A percentile compares a stretch with the other conserved stretches of the same genome.
phyloP scores from a whole-genome alignment of 257 asterid genomes.

The Prunella vulgaris region DNA sequence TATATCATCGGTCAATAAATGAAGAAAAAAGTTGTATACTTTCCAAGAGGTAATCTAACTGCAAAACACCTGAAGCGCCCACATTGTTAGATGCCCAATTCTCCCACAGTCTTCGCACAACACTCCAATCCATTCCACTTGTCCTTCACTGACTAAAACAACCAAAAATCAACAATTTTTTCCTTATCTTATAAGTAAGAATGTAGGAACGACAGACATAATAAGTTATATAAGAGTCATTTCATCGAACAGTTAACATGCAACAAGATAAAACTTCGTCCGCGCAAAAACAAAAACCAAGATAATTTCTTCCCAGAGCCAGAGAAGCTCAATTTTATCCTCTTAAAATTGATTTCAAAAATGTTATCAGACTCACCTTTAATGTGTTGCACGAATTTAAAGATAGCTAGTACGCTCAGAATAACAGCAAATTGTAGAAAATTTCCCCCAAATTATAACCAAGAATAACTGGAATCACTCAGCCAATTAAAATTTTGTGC shows the following conservation, averaged over 20 bases:
- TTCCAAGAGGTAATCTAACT: neutral
- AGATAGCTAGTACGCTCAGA: neutral
- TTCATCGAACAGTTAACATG: conserved; percentile 28
- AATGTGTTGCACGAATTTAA: neutral
- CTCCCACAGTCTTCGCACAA: conserved; percentile 67
- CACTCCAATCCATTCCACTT: conserved; percentile 73
- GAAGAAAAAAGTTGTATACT: neutral
- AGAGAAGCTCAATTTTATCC: neutral
- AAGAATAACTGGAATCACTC: neutral
- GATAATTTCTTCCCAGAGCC: neutral
- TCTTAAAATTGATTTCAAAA: neutral
- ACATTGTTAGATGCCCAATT: conserved; percentile 63
- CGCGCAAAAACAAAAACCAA: neutral
- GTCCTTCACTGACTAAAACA: conserved; percentile 20
- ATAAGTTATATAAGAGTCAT: neutral
- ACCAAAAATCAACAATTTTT: neutral
- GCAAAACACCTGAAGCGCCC: conserved; percentile 59
- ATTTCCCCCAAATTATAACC: neutral
- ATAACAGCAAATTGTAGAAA: neutral
- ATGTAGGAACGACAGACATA: neutral
- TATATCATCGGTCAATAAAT: neutral
- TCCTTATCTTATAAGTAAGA: neutral
- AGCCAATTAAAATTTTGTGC: neutral
- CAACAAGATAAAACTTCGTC: neutral
- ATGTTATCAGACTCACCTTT: neutral